Conservation (phyloP, 228 moss, liverwort and hornwort species). For the Sphagnum magellanicum region DNA sequence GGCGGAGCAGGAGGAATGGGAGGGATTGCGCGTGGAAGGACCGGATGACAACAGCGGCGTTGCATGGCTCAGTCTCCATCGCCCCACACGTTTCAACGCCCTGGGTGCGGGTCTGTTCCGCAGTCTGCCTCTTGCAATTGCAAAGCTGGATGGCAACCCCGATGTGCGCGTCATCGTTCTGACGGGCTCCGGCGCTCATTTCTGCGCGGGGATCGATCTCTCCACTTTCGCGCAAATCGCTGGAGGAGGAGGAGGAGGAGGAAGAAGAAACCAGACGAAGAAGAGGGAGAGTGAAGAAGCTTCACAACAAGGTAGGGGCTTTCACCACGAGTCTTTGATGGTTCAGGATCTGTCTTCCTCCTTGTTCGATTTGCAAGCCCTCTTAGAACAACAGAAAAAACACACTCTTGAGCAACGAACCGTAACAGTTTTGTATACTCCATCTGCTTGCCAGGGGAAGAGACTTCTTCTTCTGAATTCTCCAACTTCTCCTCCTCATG, state of each 20-base stretch:
- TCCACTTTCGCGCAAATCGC: conserved; percentile 13
- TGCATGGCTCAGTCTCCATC: conserved; percentile 45
- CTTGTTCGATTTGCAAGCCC: too few relatives aligned
- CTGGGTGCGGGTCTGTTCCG: conserved; percentile 22
- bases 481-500: too few relatives aligned
- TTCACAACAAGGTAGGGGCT: too few relatives aligned
- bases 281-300: not conserved
- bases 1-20: conserved; percentile 24
- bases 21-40: conserved; percentile 26
- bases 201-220: conserved; percentile 63
- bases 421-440: too few relatives aligned
- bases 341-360: too few relatives aligned
- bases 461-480: too few relatives aligned
- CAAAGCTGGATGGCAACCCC: conserved; percentile 33
- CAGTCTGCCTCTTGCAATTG: conserved; percentile 35
- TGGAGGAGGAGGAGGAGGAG: not conserved
- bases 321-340: too few relatives aligned
- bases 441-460: too few relatives aligned
- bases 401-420: too few relatives aligned
- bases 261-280: too few relatives aligned
- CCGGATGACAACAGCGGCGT: conserved; percentile 30
- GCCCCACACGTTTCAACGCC: conserved; percentile 38
- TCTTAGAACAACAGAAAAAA: too few relatives aligned
- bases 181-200: conserved; percentile 43
- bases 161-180: conserved; percentile 43